Conservation (phyloP, 176 grass and related monocot species). For the Zea luxurians region DNA sequence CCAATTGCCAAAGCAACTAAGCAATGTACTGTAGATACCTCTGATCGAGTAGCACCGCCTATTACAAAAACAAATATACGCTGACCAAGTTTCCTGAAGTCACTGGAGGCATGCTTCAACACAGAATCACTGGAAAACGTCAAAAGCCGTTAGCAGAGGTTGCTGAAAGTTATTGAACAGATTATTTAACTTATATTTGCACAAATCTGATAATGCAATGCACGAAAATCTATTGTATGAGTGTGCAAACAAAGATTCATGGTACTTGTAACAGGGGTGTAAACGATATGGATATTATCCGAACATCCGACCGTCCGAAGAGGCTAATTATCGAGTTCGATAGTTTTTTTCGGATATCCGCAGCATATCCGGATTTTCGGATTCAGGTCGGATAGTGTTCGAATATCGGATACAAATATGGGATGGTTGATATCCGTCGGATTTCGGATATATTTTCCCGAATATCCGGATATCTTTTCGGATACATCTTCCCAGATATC, state of each 20-base stretch:
- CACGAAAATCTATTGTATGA: neutral
- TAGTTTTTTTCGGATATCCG: too few relatives aligned
- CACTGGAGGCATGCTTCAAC: constrained; percentile 63
- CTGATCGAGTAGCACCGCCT: constrained; percentile 69
- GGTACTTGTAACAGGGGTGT: neutral
- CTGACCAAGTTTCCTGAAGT: constrained; percentile 67
- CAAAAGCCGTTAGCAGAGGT: constrained; percentile 2
- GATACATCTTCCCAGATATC: too few relatives aligned
- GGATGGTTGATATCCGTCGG: too few relatives aligned
- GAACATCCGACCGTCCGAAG: too few relatives aligned
- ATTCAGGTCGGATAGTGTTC: too few relatives aligned
- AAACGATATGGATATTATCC: too few relatives aligned
- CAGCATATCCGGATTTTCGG: too few relatives aligned
- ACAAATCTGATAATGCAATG: constrained; percentile 1
- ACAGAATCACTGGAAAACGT: constrained; percentile 66
- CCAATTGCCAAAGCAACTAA: constrained; percentile 6
- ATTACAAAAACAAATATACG: constrained; percentile 82
- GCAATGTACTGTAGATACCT: constrained; percentile 42
- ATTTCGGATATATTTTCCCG: too few relatives aligned
- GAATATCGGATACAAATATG: too few relatives aligned
- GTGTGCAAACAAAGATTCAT: constrained; percentile 12
- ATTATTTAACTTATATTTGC: neutral
- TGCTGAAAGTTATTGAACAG: constrained; percentile 26
- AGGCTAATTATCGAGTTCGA: too few relatives aligned
- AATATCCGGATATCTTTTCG: too few relatives aligned